A percentile compares a stretch with the other conserved stretches of the same genome.
Evolutionary conservation across 192 early-diverging fungal genomes (phyloP).

Genomic region (Linderina pennispora): DNA sequence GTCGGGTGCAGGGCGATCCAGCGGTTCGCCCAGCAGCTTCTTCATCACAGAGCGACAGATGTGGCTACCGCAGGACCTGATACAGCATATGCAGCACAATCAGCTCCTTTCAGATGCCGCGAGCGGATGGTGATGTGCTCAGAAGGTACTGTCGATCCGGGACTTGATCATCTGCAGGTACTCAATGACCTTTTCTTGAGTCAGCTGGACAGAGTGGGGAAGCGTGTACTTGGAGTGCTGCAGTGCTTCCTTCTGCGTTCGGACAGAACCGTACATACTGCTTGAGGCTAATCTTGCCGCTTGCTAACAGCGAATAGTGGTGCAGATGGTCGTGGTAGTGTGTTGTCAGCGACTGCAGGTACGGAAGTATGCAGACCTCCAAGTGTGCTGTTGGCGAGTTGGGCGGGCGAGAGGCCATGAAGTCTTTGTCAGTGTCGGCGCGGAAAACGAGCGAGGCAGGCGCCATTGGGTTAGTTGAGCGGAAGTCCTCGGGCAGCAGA

Average conservation of each 20-base stretch:
- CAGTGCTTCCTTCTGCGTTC: slow-evolving; percentile 33
- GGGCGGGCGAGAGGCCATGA: too few species aligned
- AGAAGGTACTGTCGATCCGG: slow-evolving; percentile 14
- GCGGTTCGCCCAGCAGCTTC: slow-evolving; percentile 36
- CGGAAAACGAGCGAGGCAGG: too few species aligned
- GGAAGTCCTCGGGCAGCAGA: slow-evolving; percentile 24
- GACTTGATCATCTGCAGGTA: slow-evolving; percentile 22
- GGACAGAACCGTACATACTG: too few species aligned
- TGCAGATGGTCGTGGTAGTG: slow-evolving; percentile 31
- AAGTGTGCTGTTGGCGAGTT: too few species aligned
- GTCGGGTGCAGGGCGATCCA: slow-evolving; percentile 33
- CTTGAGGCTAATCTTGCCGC: slow-evolving; percentile 10
- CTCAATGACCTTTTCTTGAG: slow-evolving; percentile 19
- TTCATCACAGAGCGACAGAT: slow-evolving; percentile 41
- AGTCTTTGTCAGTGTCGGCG: slow-evolving; percentile 24
- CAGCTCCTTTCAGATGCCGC: slow-evolving; percentile 28
- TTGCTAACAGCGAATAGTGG: slow-evolving; percentile 28
- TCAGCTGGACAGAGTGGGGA: slow-evolving; percentile 18
- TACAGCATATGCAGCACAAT: slow-evolving; percentile 31
- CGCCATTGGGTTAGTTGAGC: slow-evolving; percentile 7
- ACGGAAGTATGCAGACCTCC: too few species aligned
- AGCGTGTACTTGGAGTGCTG: slow-evolving; percentile 26
- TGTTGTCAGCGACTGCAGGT: slow-evolving; percentile 15
- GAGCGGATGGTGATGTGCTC: slow-evolving; percentile 28
- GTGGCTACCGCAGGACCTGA: slow-evolving; percentile 28